Percentiles rank a stretch among this genome's conserved stretches.
phyloP scores from a whole-genome alignment of 179 eudicot species.

The Sideroxylon spinosum region DNA sequence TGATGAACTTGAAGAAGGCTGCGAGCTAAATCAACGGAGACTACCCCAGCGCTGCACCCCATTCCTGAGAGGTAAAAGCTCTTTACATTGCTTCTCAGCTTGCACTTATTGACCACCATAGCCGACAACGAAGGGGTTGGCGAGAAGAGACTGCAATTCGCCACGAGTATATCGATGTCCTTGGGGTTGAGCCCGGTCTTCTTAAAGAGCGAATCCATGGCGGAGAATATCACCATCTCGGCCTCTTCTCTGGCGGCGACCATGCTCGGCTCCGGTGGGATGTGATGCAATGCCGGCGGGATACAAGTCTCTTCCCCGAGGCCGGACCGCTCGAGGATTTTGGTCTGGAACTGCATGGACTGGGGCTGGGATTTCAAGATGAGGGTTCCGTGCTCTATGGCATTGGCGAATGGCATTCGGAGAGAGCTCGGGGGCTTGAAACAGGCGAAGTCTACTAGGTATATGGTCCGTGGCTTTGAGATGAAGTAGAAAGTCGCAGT shows the following conservation, averaged over 20 bases:
- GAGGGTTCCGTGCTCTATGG: conserved; percentile 40
- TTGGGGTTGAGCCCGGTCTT: conserved; percentile 28
- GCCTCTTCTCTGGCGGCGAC: conserved; percentile 40
- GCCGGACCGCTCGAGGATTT: conserved; percentile 41
- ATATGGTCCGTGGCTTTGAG: conserved; percentile 12
- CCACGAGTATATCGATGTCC: conserved; percentile 37
- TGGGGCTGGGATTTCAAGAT: conserved; percentile 17
- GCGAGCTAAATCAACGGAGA: no score
- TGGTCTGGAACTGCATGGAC: conserved; percentile 30
- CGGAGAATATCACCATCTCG: conserved; percentile 33
- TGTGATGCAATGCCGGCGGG: conserved; percentile 38
- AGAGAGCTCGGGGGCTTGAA: conserved; percentile 36
- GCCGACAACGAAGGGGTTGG: conserved; percentile 48
- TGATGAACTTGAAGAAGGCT: no score
- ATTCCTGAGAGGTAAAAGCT: conserved; percentile 28
- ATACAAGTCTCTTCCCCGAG: conserved; percentile 49
- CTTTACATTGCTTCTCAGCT: conserved; percentile 18
- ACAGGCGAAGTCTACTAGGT: conserved; percentile 27
- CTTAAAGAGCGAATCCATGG: conserved; percentile 30
- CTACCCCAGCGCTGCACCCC: conserved; percentile 26
- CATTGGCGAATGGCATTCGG: conserved; percentile 31
- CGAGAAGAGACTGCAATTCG: conserved; percentile 42
- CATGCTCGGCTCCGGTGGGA: conserved; percentile 39
- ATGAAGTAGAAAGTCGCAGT: conserved; percentile 11
- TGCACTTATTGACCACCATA: conserved; percentile 38